phyloP scores from a whole-genome alignment of 345 rosid species.

The Corchorus olitorius region DNA sequence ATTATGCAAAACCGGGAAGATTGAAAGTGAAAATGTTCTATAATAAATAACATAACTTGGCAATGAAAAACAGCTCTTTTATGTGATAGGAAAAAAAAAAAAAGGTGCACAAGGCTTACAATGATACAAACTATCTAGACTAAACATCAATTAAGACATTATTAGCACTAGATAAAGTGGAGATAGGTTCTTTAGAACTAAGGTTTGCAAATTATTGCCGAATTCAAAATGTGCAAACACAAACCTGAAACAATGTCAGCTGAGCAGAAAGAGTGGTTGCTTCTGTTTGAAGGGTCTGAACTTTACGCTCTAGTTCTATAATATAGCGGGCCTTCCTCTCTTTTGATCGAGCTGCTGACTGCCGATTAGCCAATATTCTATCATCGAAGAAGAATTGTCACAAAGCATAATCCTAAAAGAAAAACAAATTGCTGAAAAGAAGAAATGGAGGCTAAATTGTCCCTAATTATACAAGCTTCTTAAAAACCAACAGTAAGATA shows the following conservation, averaged over 20 bases:
- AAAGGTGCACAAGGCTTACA: neutral
- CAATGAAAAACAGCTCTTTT: neutral
- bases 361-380: constrained; percentile 85
- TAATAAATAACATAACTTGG: neutral
- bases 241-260: constrained; percentile 72
- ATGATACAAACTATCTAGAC: too few relatives aligned
- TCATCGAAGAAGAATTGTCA: constrained; percentile 10
- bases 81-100: neutral
- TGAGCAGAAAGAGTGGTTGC: constrained; percentile 88
- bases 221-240: neutral
- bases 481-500: neutral
- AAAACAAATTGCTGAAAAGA: neutral
- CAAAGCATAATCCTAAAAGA: neutral
- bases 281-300: constrained; percentile 80
- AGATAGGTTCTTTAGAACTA: neutral
- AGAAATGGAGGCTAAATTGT: neutral
- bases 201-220: neutral
- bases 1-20: neutral
- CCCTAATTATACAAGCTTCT: neutral
- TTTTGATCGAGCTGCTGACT: constrained; percentile 90
- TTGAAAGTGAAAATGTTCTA: neutral
- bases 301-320: constrained; percentile 79
- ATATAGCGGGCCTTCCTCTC: constrained; percentile 87
- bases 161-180: neutral
- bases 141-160: too few relatives aligned